Evolutionary conservation across 148 eudicot genomes (phyloP), one percentile per base, ranked within the genome.

Genomic region (Rhododendron molle): DNA sequence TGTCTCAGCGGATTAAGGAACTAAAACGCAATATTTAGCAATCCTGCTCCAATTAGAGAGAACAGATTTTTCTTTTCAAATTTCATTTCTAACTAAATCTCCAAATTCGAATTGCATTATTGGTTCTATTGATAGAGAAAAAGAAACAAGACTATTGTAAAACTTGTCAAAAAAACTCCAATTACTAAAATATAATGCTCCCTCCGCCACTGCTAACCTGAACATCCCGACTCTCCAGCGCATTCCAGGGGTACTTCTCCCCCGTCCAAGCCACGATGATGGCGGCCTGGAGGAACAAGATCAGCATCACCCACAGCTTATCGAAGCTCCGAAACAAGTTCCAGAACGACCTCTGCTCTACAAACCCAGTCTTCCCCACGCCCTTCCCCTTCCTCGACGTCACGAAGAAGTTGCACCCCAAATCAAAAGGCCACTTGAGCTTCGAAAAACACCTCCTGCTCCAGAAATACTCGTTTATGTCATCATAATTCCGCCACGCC

Each of bases 331-430:
- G 78, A 86, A 86, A 91, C 86, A 96, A 78, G 76, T 96, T 96
- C 96, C 96, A 96, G 87, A 96, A 96, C 7, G 99, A 95, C 30
- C 99, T 88, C 85, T 94, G 98, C 88, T 96, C 99, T 2, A 96
- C 99, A 86, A 96, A 96, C 14, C 99, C 98, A 0, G 99, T 96
- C 90, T 96, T 96, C 40, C 99, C 99, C 36, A 95, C 99, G 69
- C 91, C 89, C 88, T 88, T 92, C 56, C 88, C 92, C 86, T 88
- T 90, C 16, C 88, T 89, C 1, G 91, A 82, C 0, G 92, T 92
- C 62, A 90, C 93, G 74, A 94, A 93, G 84, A 96, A 96, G 43
- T 90, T 95, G 81, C 98, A 92, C 47, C 93, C 92, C 34, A 83
- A 32, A 85, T 95, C 94, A 85, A 95, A 86, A 0, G 98, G 99